Evolutionary conservation across 108 stramenopile genomes (phyloP).

Genomic region (Cyclotella kingstonii): DNA sequence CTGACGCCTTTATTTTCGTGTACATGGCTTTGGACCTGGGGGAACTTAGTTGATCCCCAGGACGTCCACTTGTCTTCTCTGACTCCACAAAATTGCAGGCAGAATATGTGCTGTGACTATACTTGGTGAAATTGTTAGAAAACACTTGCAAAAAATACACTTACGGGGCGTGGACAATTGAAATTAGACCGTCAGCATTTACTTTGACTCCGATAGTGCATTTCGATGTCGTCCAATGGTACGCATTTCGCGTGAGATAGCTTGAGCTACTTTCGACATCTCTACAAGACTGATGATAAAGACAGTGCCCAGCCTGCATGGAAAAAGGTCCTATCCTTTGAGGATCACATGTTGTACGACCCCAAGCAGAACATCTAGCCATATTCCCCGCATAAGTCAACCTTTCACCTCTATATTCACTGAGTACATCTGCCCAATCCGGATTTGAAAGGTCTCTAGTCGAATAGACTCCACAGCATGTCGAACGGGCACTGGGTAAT

Average conservation of each 20-base stretch:
- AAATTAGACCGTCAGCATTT: slow-evolving; percentile 44
- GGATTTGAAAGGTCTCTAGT: background rate
- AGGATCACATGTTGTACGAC: slow-evolving; percentile 9
- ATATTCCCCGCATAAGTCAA: slow-evolving; percentile 20
- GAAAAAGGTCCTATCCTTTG: slow-evolving; percentile 5
- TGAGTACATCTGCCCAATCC: slow-evolving; percentile 15
- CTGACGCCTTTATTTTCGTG: slow-evolving; percentile 16
- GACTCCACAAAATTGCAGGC: no score
- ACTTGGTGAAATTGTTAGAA: no score
- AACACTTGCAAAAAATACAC: no score
- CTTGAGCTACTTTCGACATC: background rate
- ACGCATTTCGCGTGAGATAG: background rate
- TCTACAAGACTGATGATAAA: slow-evolving; percentile 12
- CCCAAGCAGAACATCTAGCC: slow-evolving; percentile 24
- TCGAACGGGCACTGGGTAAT: slow-evolving; percentile 14
- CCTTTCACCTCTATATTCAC: slow-evolving; percentile 23
- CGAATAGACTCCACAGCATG: slow-evolving; percentile 24
- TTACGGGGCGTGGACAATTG: slow-evolving; percentile 53
- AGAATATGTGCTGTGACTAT: no score
- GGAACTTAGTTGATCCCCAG: background rate
- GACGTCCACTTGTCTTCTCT: background rate
- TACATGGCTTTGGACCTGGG: slow-evolving; percentile 15
- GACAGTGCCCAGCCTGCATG: slow-evolving; percentile 10
- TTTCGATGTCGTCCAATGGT: slow-evolving; percentile 45
- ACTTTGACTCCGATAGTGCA: slow-evolving; percentile 57